phyloP scores from a whole-genome alignment of 768 basidiomycete species.

The Termitomyces sp. region DNA sequence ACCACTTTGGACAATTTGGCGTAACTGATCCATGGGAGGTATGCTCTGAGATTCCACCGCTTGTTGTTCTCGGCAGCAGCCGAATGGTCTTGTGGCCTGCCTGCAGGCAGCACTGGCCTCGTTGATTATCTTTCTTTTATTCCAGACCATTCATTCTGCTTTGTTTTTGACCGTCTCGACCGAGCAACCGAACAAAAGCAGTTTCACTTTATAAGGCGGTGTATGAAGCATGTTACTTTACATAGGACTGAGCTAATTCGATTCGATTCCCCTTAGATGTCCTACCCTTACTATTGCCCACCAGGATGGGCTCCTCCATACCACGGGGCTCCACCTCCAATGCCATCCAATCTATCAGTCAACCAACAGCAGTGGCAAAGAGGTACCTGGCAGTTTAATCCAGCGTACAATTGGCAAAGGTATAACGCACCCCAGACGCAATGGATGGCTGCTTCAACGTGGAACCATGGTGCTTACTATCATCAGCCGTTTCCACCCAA shows the following conservation, averaged over 20 bases:
- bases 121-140: not conserved
- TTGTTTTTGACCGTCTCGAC: not conserved
- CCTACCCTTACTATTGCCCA: slow-evolving; percentile 8
- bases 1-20: slow-evolving; percentile 18
- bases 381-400: slow-evolving; percentile 50
- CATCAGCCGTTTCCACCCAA: slow-evolving; percentile 18
- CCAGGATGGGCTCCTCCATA: slow-evolving; percentile 29
- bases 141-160: not conserved
- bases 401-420: slow-evolving; percentile 29
- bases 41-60: not conserved
- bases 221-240: not conserved
- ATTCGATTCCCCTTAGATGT: not conserved
- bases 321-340: slow-evolving; percentile 54
- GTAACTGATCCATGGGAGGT: not conserved
- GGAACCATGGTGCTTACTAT: slow-evolving; percentile 21
- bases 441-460: slow-evolving; percentile 39
- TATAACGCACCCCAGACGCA: slow-evolving; percentile 19
- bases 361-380: slow-evolving; percentile 47
- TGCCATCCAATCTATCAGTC: slow-evolving; percentile 40
- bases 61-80: not conserved
- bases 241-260: not conserved
- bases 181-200: not conserved
- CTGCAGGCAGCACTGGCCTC: not conserved
- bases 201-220: slow-evolving; percentile 2
- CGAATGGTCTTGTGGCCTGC: slow-evolving; percentile 1